These are phyloP conservation scores for Apiospora kogelbergensis DNA, from an alignment of 2,329 filamentous ascomycete species.

Conservation along the genomic window DNA sequence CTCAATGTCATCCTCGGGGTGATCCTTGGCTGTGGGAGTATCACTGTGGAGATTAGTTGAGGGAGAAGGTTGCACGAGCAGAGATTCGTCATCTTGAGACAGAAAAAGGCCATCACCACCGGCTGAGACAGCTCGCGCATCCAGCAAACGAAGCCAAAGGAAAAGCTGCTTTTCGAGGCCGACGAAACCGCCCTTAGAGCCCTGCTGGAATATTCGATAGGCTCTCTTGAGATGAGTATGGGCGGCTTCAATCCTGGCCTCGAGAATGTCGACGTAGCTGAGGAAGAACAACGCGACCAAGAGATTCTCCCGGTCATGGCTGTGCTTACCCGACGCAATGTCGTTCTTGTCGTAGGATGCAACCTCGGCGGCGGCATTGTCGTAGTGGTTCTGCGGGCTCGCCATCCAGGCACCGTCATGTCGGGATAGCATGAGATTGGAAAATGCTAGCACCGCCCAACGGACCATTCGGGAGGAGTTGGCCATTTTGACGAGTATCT, in stretches of 20 bases:
- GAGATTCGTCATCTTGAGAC: conserved; percentile 44
- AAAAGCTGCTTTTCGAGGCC: conserved; percentile 47
- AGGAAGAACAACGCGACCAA: conserved; percentile 54
- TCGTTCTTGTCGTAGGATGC: conserved; percentile 17
- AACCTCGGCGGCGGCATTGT: conserved; percentile 36
- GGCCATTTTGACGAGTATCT: conserved; percentile 48
- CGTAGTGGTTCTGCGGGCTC: conserved; percentile 38
- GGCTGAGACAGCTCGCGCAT: conserved; percentile 54
- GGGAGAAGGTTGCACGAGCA: conserved; percentile 45
- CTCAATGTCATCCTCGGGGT: conserved; percentile 39
- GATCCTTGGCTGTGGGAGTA: conserved; percentile 19
- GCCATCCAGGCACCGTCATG: conserved; percentile 32
- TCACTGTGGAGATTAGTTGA: conserved; percentile 34
- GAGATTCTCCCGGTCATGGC: conserved; percentile 38
- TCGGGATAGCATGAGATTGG: conserved; percentile 42
- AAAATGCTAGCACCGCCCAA: conserved; percentile 51
- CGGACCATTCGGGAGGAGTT: conserved; percentile 45
- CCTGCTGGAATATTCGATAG: conserved; percentile 46
- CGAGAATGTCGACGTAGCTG: conserved; percentile 51
- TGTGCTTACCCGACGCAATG: conserved; percentile 27
- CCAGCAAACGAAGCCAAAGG: conserved; percentile 55
- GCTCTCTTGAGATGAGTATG: conserved; percentile 50
- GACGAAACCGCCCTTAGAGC: conserved; percentile 36
- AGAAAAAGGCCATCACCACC: conserved; percentile 56
- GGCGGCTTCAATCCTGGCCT: conserved; percentile 42